These are phyloP conservation scores for Emmonsia crescens DNA, from an alignment of 2,329 filamentous ascomycete species.

Conservation along the genomic window DNA sequence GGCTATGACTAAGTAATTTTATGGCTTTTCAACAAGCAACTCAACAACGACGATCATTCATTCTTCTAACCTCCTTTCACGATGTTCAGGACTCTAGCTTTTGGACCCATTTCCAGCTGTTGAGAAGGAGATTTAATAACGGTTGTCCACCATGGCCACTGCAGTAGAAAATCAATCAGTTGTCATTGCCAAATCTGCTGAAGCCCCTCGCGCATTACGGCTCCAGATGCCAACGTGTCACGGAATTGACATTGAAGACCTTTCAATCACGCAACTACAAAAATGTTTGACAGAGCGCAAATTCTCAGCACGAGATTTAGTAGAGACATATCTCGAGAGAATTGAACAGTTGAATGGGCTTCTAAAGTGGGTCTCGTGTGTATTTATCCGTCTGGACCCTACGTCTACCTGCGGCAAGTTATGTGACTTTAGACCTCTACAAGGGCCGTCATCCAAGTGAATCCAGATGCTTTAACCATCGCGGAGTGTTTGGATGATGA, in stretches of 20 bases:
- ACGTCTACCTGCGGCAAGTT: neutral
- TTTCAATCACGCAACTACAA: slow-evolving; percentile 7
- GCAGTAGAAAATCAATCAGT: neutral
- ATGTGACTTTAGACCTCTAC: neutral
- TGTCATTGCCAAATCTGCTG: neutral
- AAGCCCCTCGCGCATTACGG: neutral
- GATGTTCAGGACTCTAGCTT: neutral
- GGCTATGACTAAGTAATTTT: too few species aligned
- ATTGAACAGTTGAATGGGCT: slow-evolving; percentile 5
- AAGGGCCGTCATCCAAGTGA: slow-evolving; percentile 49
- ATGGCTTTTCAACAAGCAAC: too few species aligned
- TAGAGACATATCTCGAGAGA: slow-evolving; percentile 4
- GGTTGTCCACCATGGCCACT: neutral
- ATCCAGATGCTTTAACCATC: slow-evolving; percentile 56
- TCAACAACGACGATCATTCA: too few species aligned
- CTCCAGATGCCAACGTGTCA: slow-evolving; percentile 4
- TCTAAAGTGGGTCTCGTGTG: slow-evolving; percentile 5
- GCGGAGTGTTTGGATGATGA: slow-evolving; percentile 52
- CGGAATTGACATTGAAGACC: slow-evolving; percentile 6
- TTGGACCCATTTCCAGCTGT: neutral
- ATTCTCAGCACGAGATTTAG: slow-evolving; percentile 3
- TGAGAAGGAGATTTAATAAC: neutral
- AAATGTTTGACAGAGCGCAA: slow-evolving; percentile 5
- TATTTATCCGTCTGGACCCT: neutral
- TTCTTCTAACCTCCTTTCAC: neutral